Percentiles rank a stretch among this genome's conserved stretches.
These are phyloP conservation scores for Glonium stellatum DNA, from an alignment of 495 filamentous ascomycete genomes.

Conservation along the genomic window DNA sequence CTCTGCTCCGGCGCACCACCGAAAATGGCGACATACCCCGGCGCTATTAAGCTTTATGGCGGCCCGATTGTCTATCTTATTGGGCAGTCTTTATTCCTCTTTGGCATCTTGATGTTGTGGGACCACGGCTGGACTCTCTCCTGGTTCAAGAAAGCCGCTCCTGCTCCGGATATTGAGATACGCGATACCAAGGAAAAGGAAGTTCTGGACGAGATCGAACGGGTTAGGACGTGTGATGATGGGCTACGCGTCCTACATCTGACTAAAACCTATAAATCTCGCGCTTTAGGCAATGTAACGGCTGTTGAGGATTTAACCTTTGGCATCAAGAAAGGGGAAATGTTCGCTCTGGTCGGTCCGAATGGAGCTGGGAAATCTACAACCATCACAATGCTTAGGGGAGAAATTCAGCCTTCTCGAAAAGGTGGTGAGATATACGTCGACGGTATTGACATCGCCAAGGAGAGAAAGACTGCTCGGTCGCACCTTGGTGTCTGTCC, in stretches of 20 bases:
- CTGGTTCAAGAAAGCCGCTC: constrained; percentile 36
- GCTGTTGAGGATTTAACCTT: constrained; percentile 38
- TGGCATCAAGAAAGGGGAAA: constrained; percentile 31
- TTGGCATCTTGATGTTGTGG: constrained; percentile 60
- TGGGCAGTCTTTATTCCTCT: constrained; percentile 58
- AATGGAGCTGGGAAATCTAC: constrained; percentile 31
- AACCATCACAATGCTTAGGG: constrained; percentile 24
- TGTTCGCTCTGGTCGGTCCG: constrained; percentile 35
- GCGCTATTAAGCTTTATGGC: constrained; percentile 64
- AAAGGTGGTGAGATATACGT: constrained; percentile 14
- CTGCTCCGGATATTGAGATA: constrained; percentile 42
- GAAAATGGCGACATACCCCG: constrained; percentile 57
- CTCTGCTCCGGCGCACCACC: constrained; percentile 53
- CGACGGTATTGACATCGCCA: constrained; percentile 5
- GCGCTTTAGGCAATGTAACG: constrained; percentile 17
- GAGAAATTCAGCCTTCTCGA: constrained; percentile 21
- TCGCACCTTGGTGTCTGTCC: constrained; percentile 28
- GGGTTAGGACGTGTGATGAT: constrained; percentile 47
- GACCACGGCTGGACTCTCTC: constrained; percentile 57
- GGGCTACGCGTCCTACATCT: constrained; percentile 56
- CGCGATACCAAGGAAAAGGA: constrained; percentile 42
- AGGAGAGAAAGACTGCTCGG: constrained; percentile 13
- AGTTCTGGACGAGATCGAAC: constrained; percentile 41
- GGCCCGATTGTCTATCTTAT: constrained; percentile 73
- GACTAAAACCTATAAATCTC: constrained; percentile 30